phyloP scores from a whole-genome alignment of 73 alveolate genomes.

The Tetrahymena thermophila region DNA sequence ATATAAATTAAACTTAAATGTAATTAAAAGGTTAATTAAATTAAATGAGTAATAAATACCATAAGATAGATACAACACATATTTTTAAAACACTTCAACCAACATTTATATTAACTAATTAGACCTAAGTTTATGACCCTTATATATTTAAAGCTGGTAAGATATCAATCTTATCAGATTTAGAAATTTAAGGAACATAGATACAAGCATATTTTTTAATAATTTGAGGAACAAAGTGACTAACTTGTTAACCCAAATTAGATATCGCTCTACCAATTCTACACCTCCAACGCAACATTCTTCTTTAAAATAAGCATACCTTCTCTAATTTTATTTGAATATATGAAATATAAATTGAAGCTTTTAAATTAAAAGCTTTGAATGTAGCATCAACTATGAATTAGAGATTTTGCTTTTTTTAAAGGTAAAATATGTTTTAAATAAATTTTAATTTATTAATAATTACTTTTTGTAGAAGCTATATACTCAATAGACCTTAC shows the following conservation, averaged over 20 bases:
- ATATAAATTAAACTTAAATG: too few species aligned
- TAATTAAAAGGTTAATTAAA: too few species aligned
- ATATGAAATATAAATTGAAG: background rate
- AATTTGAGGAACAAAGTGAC: background rate
- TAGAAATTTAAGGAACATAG: background rate
- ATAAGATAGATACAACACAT: background rate
- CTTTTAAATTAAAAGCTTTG: background rate
- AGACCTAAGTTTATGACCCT: background rate
- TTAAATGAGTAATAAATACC: too few species aligned
- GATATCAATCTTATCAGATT: background rate
- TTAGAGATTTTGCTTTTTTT: background rate
- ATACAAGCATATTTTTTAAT: background rate
- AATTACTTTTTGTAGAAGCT: background rate
- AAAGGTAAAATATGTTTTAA: too few species aligned
- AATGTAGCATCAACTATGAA: background rate
- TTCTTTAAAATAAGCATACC: background rate
- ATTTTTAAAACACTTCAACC: background rate
- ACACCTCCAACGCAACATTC: background rate
- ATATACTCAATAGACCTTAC: background rate
- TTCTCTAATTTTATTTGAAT: background rate
- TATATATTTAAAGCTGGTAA: background rate
- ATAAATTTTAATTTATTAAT: too few species aligned
- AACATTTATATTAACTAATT: too few species aligned
- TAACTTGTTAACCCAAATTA: too few species aligned
- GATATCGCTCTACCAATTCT: too few species aligned